Base-by-base conservation (phyloP, 768 basidiomycete genomes). In the Tylopilus rubrobrunneus region DNA sequence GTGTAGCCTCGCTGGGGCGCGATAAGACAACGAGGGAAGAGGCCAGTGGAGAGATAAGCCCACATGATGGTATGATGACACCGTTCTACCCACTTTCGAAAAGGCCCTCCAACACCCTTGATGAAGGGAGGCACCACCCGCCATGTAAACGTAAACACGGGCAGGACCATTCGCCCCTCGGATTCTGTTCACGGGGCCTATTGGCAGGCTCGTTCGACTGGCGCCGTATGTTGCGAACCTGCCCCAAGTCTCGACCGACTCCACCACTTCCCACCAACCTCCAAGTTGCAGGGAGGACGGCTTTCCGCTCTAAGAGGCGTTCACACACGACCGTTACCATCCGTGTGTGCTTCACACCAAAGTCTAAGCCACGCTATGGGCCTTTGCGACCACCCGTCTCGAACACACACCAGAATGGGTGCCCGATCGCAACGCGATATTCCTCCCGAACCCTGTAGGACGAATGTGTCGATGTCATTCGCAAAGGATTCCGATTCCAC, bases 301-400 rank as follows among this genome's bases (percentile, higher is more conserved):
- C 7, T 31, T 31, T 31, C 31, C 31, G 31, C 31, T 31, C 34
- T 2, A 31, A 31, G 14, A 15, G 34, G 34, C 5, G 11, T 41
- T 23, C 21, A 11, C 40, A 41, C 10, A 12, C 40, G 21, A 21
- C 21, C 40, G 31, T 2, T 21, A 7, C 19, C 4, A 12, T 11
- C 19, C 10, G 21, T 12, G 40, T 21, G 10, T 23, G 19, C 9
- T 5, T 37, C 36, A 15, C 5, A n/a, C 23, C 21, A 39, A 52
- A 54, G 55, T 48, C 58, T 49, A 52, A 56, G 42, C 52, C 43
- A 31, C 6, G 12, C 11, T 19, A 19, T 37, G 42, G 42, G 12
- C 33, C 48, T 3, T 47, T 9, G 21, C 7, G 21, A 52, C 41
- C 11, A 34, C 42, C 49, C 7, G 12, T 19, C 56, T 48, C 51